These are phyloP conservation scores for Penicillium sp. DNA, from an alignment of 2,329 filamentous ascomycete genomes.

Conservation along the genomic window DNA sequence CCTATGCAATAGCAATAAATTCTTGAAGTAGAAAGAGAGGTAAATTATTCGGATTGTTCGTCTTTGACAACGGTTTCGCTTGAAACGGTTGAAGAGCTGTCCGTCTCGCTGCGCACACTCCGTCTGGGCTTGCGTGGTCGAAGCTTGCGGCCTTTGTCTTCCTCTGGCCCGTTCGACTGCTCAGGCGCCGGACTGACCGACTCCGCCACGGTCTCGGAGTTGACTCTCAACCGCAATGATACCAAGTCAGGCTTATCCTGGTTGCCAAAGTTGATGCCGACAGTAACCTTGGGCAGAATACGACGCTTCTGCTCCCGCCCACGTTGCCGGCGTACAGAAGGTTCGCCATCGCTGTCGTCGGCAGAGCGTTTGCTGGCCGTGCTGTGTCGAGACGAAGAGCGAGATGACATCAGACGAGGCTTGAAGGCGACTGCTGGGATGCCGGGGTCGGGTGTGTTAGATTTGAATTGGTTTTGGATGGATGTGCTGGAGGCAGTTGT, in stretches of 20 bases:
- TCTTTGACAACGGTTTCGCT: background rate
- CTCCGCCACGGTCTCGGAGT: conserved; percentile 21
- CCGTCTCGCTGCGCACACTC: background rate
- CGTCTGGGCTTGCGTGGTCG: conserved; percentile 6
- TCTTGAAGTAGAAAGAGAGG: background rate
- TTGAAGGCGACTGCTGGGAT: conserved; percentile 20
- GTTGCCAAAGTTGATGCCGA: conserved; percentile 36
- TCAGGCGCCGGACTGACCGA: conserved; percentile 7
- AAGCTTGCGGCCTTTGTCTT: conserved; percentile 5
- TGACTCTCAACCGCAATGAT: conserved; percentile 32
- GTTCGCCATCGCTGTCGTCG: conserved; percentile 35
- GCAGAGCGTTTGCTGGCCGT: conserved; percentile 41
- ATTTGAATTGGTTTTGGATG: background rate
- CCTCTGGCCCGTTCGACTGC: background rate
- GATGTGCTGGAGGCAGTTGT: conserved; percentile 12
- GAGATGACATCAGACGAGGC: conserved; percentile 32
- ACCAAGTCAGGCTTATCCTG: conserved; percentile 35
- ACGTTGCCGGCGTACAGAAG: conserved; percentile 16
- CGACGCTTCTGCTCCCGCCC: conserved; percentile 28
- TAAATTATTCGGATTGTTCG: conserved; percentile 2
- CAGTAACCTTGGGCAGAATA: conserved; percentile 34
- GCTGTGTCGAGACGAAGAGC: conserved; percentile 40
- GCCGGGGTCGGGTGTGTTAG: background rate
- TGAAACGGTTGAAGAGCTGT: background rate
- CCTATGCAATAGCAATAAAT: background rate